phyloP scores from a whole-genome alignment of 805 yeast species.

The Saccharomyces mikatae region DNA sequence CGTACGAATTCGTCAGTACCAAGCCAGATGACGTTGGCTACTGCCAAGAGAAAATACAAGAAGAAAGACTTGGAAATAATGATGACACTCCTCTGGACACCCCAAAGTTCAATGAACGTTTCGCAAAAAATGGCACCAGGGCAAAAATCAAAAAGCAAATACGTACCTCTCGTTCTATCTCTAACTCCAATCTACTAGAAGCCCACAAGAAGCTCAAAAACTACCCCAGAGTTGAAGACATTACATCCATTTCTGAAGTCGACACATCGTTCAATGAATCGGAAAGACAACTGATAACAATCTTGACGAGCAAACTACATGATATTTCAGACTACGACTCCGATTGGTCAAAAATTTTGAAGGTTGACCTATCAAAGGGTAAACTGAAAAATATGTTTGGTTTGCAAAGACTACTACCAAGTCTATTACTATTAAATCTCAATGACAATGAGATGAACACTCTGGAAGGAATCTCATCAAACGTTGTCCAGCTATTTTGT shows the following conservation, averaged over 20 bases:
- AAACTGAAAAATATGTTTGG: slow-evolving; percentile 15
- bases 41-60: slow-evolving; percentile 2
- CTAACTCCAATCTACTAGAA: neutral
- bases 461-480: slow-evolving; percentile 14
- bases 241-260: slow-evolving; percentile 13
- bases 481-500: slow-evolving; percentile 9
- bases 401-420: slow-evolving; percentile 19
- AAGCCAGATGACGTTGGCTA: neutral
- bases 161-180: neutral
- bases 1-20: neutral
- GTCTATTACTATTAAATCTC: slow-evolving; percentile 14
- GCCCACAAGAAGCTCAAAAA: neutral
- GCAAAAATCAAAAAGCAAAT: neutral
- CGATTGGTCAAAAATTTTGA: slow-evolving; percentile 11
- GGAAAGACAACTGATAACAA: slow-evolving; percentile 18
- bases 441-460: slow-evolving; percentile 17
- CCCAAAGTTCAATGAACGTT: slow-evolving; percentile 15
- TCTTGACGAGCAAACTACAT: slow-evolving; percentile 16
- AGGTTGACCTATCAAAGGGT: slow-evolving; percentile 8
- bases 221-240: slow-evolving; percentile 5
- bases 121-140: neutral
- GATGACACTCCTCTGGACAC: slow-evolving; percentile 24
- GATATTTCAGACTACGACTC: neutral
- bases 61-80: neutral
- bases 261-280: slow-evolving; percentile 19